Percentiles rank a stretch among this genome's conserved stretches.
phyloP scores from a whole-genome alignment of 2,329 filamentous ascomycete species.

The Fusarium continuum region DNA sequence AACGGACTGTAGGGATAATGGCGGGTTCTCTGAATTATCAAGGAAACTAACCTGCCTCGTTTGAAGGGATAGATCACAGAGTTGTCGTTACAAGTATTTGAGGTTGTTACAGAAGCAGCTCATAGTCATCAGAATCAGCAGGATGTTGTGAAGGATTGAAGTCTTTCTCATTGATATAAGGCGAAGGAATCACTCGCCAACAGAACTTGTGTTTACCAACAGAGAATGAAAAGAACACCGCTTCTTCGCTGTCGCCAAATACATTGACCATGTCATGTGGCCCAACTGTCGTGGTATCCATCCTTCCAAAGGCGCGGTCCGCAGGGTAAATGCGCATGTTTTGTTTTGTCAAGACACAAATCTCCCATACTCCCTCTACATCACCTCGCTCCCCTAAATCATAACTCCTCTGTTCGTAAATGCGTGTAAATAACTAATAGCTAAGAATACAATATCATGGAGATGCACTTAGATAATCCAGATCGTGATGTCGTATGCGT shows the following conservation, averaged over 20 bases:
- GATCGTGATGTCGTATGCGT: conserved; percentile 40
- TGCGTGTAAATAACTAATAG: conserved; percentile 38
- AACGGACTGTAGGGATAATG: neutral
- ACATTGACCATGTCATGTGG: conserved; percentile 29
- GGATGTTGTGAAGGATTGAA: conserved; percentile 29
- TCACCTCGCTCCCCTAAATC: conserved; percentile 3
- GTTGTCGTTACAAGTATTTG: too few relatives aligned
- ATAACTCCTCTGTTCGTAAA: conserved; percentile 36
- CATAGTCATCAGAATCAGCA: neutral
- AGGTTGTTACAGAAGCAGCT: neutral
- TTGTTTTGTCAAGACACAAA: conserved; percentile 29
- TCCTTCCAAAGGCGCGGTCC: conserved; percentile 4
- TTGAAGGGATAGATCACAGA: too few relatives aligned
- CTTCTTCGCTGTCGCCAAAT: conserved; percentile 36
- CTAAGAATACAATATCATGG: conserved; percentile 36
- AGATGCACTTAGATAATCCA: conserved; percentile 35
- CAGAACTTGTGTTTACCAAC: conserved; percentile 23
- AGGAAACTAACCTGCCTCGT: too few relatives aligned
- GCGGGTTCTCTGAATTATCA: too few relatives aligned
- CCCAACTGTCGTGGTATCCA: conserved; percentile 25
- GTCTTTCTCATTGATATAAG: conserved; percentile 33
- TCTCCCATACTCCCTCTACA: neutral
- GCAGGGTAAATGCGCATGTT: conserved; percentile 15
- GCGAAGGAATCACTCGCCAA: conserved; percentile 21
- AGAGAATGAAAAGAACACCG: conserved; percentile 31